Conservation (phyloP, 2,329 filamentous ascomycete species). For the Aspergillus nomiae region DNA sequence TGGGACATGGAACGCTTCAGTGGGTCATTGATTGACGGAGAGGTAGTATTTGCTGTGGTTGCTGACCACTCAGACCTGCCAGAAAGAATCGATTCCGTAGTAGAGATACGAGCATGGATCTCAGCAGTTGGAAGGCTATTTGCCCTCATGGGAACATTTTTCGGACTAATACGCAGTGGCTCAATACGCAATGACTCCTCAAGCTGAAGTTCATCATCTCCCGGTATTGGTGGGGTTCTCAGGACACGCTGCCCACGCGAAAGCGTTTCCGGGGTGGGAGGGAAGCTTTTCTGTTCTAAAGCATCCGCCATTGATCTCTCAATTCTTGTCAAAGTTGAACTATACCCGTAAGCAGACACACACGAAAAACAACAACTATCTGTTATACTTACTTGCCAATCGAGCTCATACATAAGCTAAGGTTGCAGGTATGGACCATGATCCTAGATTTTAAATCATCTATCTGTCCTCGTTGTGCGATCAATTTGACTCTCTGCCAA, state of each 20-base stretch:
- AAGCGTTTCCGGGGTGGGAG: neutral
- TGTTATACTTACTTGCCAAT: slow-evolving; percentile 27
- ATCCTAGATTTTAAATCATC: slow-evolving; percentile 31
- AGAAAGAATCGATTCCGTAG: neutral
- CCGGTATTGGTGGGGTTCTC: neutral
- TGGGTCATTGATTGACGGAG: neutral
- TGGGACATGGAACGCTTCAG: neutral
- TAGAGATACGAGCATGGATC: neutral
- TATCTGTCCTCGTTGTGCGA: slow-evolving; percentile 27
- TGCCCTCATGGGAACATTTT: neutral
- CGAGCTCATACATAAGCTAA: slow-evolving; percentile 32
- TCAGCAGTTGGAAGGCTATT: neutral
- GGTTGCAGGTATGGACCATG: slow-evolving; percentile 31
- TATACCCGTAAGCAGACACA: slow-evolving; percentile 13
- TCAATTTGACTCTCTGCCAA: slow-evolving; percentile 34
- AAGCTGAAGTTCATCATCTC: neutral
- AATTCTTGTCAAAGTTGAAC: slow-evolving; percentile 25
- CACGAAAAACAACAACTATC: no score
- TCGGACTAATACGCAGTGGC: neutral
- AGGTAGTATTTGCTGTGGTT: neutral
- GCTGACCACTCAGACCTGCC: neutral
- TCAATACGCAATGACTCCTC: neutral
- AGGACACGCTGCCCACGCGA: neutral
- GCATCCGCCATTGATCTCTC: slow-evolving; percentile 25
- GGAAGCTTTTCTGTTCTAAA: slow-evolving; percentile 22